Evolutionary conservation across 768 basidiomycete species (phyloP), one percentile per base, ranked within the genome.

Genomic region (Mycena polygramma): DNA sequence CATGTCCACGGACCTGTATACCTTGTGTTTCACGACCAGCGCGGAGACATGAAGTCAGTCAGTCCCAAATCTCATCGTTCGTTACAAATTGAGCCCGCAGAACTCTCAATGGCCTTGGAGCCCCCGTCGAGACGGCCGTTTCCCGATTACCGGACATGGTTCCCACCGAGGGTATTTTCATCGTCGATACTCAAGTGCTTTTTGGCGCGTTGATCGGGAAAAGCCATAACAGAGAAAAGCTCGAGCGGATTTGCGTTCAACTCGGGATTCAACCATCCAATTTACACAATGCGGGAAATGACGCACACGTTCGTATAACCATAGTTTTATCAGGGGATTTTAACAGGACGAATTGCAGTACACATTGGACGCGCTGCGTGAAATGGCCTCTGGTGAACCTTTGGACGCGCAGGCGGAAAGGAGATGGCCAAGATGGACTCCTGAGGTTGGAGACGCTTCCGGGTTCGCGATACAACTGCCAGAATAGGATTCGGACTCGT

Each of bases 11-110:
- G 92, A 4, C 91, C 93, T 0, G 80, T 95, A 17, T 94, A 90
- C 76, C 85, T 96, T 49, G 87, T 96, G 15, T 94, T 96, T 78
- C 95, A 97, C 78, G 93, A 94, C 77, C 83, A 87, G 59, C 86
- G 81, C 66, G 89, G 92, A 71, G 95, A 97, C 79, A 85, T 95
- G 79, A 93, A 92, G 91, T 94, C 51, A 46, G 82, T 66, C 15
- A 22, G 17, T 62, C 39, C 66, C 26, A 22, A 46, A 14, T 41
- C 10, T 35, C 41, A 11, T 41, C 15, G 15, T 41, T 5, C 15
- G 41, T 15, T 10, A 10, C 41, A 2, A 4, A 41, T 30, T 30
- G 15, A 41, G 15, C 15, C 11, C 41, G 8, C 41, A 41, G 41
- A 41, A 15, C 41, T 41, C 41, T 41, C 5, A 10, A 41, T 41